Conservation (phyloP, 306 rosid genomes). For the Mimosa pudica region DNA sequence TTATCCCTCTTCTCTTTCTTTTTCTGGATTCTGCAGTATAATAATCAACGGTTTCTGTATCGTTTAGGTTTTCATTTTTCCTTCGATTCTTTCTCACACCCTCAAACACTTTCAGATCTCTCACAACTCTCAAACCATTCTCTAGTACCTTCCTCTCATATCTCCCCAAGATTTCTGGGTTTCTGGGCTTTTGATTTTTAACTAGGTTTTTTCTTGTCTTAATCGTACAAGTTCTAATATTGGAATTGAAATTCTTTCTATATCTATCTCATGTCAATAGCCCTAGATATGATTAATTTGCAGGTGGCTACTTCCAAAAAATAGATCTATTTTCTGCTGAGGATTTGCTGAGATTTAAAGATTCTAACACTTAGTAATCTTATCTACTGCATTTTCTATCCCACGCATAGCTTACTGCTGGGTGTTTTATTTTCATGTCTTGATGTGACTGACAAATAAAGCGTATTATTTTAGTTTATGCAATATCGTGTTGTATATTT, state of each 20-base stretch:
- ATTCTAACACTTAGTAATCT: not conserved
- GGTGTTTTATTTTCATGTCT: not conserved
- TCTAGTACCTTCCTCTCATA: not conserved
- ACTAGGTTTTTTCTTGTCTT: not conserved
- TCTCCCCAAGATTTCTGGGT: constrained; percentile 30
- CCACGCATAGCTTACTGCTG: constrained; percentile 21
- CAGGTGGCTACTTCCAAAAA: not conserved
- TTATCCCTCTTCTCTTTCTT: not conserved
- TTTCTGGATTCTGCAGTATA: not conserved
- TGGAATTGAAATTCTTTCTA: constrained; percentile 16
- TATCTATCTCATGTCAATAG: constrained; percentile 23
- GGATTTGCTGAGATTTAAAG: not conserved
- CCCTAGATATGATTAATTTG: not conserved
- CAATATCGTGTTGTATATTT: not conserved
- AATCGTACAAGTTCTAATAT: not conserved
- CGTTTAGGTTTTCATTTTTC: not conserved
- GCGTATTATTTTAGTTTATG: not conserved
- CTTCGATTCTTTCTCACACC: not conserved
- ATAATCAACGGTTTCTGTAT: not conserved
- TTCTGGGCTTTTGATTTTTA: constrained; percentile 44
- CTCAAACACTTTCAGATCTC: not conserved
- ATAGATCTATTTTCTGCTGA: constrained; percentile 10
- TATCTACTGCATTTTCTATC: constrained; percentile 5
- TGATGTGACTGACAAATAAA: not conserved
- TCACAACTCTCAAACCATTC: constrained; percentile 5